These are phyloP conservation scores for Cyberlindnera meyerae DNA, from an alignment of 805 yeast genomes.

Conservation along the genomic window DNA sequence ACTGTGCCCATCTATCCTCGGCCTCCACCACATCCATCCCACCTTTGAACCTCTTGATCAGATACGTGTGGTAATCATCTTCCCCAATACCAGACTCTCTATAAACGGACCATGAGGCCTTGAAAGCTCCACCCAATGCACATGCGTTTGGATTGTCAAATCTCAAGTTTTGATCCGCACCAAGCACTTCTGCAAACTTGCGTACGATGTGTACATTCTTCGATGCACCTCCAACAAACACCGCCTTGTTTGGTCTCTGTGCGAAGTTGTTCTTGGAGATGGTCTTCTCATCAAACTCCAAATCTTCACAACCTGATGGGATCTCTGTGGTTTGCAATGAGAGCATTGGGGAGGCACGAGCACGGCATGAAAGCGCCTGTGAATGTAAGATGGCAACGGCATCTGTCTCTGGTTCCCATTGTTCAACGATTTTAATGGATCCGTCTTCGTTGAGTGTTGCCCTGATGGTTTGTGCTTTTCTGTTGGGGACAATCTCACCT, in stretches of 20 bases:
- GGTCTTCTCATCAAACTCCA: conserved; percentile 33
- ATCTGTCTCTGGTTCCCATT: conserved; percentile 56
- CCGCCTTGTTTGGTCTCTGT: conserved; percentile 60
- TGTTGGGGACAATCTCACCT: conserved; percentile 89
- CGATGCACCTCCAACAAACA: conserved; percentile 87
- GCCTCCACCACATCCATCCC: conserved; percentile 11
- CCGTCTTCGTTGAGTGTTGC: conserved; percentile 35
- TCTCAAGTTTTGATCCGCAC: conserved; percentile 54
- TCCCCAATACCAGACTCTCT: conserved; percentile 13
- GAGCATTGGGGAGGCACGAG: conserved; percentile 74
- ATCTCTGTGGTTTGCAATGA: conserved; percentile 26
- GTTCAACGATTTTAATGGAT: conserved; percentile 28
- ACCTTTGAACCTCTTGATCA: conserved; percentile 31
- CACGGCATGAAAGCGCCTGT: conserved; percentile 80
- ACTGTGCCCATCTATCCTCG: conserved; percentile 11
- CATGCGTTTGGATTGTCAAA: conserved; percentile 85
- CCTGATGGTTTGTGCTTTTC: conserved; percentile 56
- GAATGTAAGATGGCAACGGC: conserved; percentile 77
- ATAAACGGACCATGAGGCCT: conserved; percentile 65
- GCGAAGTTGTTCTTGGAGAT: conserved; percentile 18
- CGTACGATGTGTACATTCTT: conserved; percentile 62
- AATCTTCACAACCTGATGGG: conserved; percentile 3
- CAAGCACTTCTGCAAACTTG: conserved; percentile 67
- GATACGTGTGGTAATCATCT: conserved; percentile 38
- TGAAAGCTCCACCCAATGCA: conserved; percentile 87